phyloP scores from a whole-genome alignment of 441 rosid species.

The Pelargonium cotyledonis region DNA sequence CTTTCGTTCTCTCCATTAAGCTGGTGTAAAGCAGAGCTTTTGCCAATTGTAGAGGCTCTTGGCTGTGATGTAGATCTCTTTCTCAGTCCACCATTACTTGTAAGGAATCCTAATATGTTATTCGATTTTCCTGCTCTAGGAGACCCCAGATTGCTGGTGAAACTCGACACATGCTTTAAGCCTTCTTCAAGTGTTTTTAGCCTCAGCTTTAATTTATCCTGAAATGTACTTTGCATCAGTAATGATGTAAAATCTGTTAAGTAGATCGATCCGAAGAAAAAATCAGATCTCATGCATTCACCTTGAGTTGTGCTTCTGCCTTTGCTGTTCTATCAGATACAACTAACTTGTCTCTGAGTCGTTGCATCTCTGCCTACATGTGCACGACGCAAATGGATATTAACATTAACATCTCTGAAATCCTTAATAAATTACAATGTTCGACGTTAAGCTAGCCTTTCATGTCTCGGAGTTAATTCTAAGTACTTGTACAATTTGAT shows the following conservation, averaged over 20 bases:
- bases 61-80: conserved; percentile 69
- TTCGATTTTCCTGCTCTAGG: conserved; percentile 46
- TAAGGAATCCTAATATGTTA: conserved; percentile 60
- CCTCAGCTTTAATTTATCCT: conserved; percentile 83
- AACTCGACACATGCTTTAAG: conserved; percentile 36
- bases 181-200: conserved; percentile 71
- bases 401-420: not conserved
- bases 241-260: not conserved
- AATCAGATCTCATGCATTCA: conserved; percentile 14
- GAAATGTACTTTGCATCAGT: conserved; percentile 16
- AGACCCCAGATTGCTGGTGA: conserved; percentile 27
- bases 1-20: conserved; percentile 27
- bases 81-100: conserved; percentile 49
- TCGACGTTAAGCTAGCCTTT: not conserved
- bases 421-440: not conserved
- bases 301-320: conserved; percentile 90
- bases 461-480: no score
- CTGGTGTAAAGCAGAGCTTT: conserved; percentile 39
- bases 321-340: conserved; percentile 77
- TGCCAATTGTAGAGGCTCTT: conserved; percentile 36
- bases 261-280: not conserved
- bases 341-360: conserved; percentile 64
- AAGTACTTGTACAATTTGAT: no score
- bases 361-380: conserved; percentile 78
- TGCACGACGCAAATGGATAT: conserved; percentile 5